phyloP scores from a whole-genome alignment of 73 alveolate genomes.

The Paraurostyla sp. region DNA sequence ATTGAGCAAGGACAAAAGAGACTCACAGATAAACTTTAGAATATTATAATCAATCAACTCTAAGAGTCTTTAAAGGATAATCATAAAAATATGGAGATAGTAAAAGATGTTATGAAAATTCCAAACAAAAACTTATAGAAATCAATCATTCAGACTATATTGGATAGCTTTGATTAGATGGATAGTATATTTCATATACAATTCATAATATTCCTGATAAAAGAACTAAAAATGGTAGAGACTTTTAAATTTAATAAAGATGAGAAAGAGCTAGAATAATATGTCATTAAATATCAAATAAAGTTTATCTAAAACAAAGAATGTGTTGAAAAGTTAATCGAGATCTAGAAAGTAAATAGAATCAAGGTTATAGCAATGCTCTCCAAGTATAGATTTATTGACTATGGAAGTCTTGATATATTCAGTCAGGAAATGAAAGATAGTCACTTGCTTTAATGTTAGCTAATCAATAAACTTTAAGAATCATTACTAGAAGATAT shows the following conservation, averaged over 20 bases:
- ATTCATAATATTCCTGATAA: background rate
- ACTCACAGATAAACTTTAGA: background rate
- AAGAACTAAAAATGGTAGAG: background rate
- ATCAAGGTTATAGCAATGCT: background rate
- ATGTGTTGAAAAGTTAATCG: background rate
- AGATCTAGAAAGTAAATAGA: background rate
- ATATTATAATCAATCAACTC: background rate
- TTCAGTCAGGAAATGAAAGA: background rate
- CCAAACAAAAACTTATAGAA: background rate
- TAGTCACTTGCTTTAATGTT: background rate
- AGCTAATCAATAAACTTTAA: background rate
- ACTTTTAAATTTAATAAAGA: background rate
- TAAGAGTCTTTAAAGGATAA: background rate
- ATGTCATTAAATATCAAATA: background rate
- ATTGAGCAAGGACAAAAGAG: background rate
- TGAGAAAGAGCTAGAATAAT: background rate
- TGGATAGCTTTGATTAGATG: background rate
- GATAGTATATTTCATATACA: conserved; percentile 22
- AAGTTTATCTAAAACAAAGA: background rate
- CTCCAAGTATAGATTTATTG: background rate
- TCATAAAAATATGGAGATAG: background rate
- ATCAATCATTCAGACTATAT: background rate
- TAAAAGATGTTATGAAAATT: conserved; percentile 8
- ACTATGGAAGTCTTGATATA: conserved; percentile 20
- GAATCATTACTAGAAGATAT: background rate